Percentiles rank a stretch among this genome's conserved stretches.
These are phyloP conservation scores for Nematocida sp. DNA, from an alignment of 371 early-diverging fungal species.

Conservation along the genomic window DNA sequence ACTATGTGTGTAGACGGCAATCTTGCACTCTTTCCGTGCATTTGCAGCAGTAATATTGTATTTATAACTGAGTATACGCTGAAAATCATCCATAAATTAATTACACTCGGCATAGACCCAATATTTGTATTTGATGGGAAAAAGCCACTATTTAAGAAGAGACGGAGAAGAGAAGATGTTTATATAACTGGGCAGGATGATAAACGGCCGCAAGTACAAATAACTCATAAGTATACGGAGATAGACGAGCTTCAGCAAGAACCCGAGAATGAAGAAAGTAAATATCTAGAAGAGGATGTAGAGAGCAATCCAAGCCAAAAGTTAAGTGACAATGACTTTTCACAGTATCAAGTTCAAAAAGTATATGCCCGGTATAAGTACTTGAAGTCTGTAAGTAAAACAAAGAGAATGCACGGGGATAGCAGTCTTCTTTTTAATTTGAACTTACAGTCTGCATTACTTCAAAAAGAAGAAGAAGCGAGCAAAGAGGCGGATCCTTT, in stretches of 20 bases:
- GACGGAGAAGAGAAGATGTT: not conserved
- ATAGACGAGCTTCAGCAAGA: not conserved
- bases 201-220: not conserved
- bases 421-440: conserved; percentile 24
- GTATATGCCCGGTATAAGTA: conserved; percentile 38
- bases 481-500: not conserved
- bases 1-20: conserved; percentile 46
- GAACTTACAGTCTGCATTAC: not conserved
- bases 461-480: not conserved
- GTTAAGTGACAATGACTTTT: conserved; percentile 11
- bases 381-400: conserved; percentile 8
- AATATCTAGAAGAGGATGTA: not conserved
- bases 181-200: not conserved
- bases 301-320: not conserved
- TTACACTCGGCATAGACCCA: conserved; percentile 44
- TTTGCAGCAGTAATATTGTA: not conserved
- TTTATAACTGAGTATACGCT: conserved; percentile 56
- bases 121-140: conserved; percentile 56
- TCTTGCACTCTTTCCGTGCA: conserved; percentile 34
- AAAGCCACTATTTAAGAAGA: conserved; percentile 41
- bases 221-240: not conserved
- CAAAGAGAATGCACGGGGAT: conserved; percentile 48
- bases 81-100: not conserved
- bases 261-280: not conserved
- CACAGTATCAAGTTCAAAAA: conserved; percentile 33